Evolutionary conservation across 2,329 filamentous ascomycete genomes (phyloP).

Genomic region (Nigrospora oryzae): DNA sequence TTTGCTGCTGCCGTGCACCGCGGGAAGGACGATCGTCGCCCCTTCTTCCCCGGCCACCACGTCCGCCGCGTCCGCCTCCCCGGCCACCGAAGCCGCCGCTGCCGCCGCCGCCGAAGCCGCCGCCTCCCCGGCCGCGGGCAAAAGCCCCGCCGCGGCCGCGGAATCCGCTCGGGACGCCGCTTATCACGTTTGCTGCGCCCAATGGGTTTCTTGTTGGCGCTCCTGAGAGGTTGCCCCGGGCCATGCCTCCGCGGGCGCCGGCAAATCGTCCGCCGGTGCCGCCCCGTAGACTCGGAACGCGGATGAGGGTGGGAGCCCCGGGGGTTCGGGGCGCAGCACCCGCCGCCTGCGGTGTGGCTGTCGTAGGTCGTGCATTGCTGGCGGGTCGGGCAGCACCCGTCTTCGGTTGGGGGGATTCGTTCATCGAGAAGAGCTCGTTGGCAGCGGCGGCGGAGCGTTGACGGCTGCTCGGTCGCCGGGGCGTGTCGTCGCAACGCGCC

Average conservation of each 20-base stretch:
- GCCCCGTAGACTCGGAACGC: conserved; percentile 27
- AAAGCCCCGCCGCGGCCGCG: conserved; percentile 6
- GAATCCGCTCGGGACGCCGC: conserved; percentile 9
- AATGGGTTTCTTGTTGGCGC: neutral
- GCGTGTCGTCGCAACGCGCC: conserved; percentile 5
- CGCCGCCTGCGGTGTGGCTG: neutral
- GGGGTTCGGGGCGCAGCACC: neutral
- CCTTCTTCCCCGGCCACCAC: conserved; percentile 2
- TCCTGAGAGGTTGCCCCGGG: neutral
- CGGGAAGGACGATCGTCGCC: conserved; percentile 2
- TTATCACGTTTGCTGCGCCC: conserved; percentile 7
- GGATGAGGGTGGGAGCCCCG: conserved; percentile 24
- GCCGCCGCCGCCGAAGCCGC: conserved; percentile 7
- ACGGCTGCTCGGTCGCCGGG: conserved; percentile 7
- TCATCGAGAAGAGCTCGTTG: conserved; percentile 14
- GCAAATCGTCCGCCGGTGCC: conserved; percentile 8
- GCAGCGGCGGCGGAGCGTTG: conserved; percentile 14
- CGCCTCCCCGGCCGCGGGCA: conserved; percentile 3
- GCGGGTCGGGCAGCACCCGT: neutral
- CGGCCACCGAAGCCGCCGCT: conserved; percentile 14
- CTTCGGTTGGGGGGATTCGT: neutral
- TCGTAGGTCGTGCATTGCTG: neutral
- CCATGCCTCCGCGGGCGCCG: conserved; percentile 3
- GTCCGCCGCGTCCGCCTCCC: conserved; percentile 5
- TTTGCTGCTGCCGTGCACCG: neutral